These are phyloP conservation scores for Peronospora farinosa DNA, from an alignment of 352 stramenopile species.

Conservation along the genomic window DNA sequence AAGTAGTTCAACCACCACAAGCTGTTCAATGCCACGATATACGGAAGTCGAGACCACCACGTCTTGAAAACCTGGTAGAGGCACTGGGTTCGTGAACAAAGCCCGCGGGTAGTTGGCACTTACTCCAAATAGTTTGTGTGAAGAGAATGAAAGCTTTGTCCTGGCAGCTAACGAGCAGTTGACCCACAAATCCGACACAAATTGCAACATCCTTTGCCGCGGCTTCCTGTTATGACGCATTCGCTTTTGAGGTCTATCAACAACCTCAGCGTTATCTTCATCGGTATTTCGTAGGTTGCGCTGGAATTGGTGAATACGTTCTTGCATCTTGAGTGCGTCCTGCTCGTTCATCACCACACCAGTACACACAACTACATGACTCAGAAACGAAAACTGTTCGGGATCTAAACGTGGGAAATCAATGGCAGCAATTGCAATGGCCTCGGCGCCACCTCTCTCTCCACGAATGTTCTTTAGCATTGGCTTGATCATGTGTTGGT, in stretches of 20 bases:
- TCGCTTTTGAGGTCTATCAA: conserved; percentile 17
- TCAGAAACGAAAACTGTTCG: conserved; percentile 57
- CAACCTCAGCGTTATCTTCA: conserved; percentile 4
- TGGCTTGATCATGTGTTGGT: conserved; percentile 33
- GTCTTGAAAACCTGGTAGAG: conserved; percentile 41
- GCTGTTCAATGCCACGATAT: conserved; percentile 51
- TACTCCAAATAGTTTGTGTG: conserved; percentile 42
- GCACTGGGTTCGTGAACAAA: conserved; percentile 40
- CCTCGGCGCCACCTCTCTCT: conserved; percentile 28
- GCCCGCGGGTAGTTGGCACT: conserved; percentile 36
- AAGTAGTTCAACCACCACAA: conserved; percentile 56
- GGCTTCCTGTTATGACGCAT: conserved; percentile 13
- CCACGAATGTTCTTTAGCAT: conserved; percentile 38
- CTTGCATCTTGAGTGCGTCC: conserved; percentile 25
- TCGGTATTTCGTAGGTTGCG: conserved; percentile 5
- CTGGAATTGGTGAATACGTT: conserved; percentile 26
- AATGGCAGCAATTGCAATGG: conserved; percentile 39
- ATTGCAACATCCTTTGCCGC: conserved; percentile 32
- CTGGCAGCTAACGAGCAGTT: conserved; percentile 51
- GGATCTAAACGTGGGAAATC: conserved; percentile 49
- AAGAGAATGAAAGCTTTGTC: conserved; percentile 40
- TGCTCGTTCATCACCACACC: conserved; percentile 37
- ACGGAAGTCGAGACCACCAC: conserved; percentile 54
- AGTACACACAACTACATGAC: conserved; percentile 52
- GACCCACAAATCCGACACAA: conserved; percentile 72